These are phyloP conservation scores for Podaxis sp. DNA, from an alignment of 768 basidiomycete genomes.

Conservation along the genomic window DNA sequence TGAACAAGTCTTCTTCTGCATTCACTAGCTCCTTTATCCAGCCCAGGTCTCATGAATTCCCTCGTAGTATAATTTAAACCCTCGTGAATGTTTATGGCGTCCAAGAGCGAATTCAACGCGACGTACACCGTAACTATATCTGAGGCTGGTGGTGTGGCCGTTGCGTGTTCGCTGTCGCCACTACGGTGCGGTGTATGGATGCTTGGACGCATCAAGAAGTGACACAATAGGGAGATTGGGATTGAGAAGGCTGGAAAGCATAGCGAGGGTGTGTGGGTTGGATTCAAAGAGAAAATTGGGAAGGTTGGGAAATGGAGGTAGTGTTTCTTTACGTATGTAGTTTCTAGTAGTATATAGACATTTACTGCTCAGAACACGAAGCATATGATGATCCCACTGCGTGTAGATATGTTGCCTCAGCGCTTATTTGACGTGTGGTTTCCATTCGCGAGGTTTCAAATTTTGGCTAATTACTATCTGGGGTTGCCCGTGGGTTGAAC, in stretches of 20 bases:
- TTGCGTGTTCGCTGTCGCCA: slow-evolving; percentile 38
- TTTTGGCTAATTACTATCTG: too few relatives aligned
- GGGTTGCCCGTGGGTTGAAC: too few relatives aligned
- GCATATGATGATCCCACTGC: too few relatives aligned
- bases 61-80: slow-evolving; percentile 54
- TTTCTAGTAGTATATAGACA: too few relatives aligned
- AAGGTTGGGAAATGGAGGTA: not conserved
- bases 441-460: not conserved
- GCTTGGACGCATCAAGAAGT: slow-evolving; percentile 38
- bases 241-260: slow-evolving; percentile 39
- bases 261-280: slow-evolving; percentile 38
- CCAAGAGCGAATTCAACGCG: slow-evolving; percentile 42
- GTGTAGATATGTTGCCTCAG: not conserved
- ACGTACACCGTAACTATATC: slow-evolving; percentile 45
- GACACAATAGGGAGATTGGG: slow-evolving; percentile 41
- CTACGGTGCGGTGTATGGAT: slow-evolving; percentile 42
- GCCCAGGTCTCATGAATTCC: slow-evolving; percentile 57
- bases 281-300: slow-evolving; percentile 17
- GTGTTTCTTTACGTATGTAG: not conserved
- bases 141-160: slow-evolving; percentile 38
- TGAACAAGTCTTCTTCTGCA: slow-evolving; percentile 57
- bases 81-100: slow-evolving; percentile 48
- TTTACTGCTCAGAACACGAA: too few relatives aligned
- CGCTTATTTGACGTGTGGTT: not conserved
- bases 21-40: slow-evolving; percentile 18